Percentiles rank a stretch among this genome's conserved stretches.
Conservation (phyloP, 2,329 filamentous ascomycete genomes). For the Sclerotinia spermophila region DNA sequence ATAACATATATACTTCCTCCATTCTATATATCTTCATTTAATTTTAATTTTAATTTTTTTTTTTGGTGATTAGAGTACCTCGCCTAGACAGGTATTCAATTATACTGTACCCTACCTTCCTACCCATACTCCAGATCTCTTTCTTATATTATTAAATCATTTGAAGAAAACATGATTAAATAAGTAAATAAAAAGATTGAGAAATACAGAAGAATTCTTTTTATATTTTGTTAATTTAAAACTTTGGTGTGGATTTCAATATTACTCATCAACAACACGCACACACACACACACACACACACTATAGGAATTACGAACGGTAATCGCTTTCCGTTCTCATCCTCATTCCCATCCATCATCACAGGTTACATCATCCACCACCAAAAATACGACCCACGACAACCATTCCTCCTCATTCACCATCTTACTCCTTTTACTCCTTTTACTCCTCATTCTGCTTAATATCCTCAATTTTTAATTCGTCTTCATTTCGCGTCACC, state of each 20-base stretch:
- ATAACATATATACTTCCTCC: background rate
- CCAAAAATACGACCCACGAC: background rate
- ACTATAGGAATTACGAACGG: no score
- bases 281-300: background rate
- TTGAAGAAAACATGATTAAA: background rate
- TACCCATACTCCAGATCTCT: background rate
- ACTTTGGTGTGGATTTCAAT: background rate
- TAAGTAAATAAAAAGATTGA: background rate
- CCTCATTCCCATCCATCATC: background rate
- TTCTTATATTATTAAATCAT: background rate
- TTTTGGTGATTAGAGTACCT: background rate
- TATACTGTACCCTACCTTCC: background rate
- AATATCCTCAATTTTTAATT: background rate
- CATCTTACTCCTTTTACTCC: background rate
- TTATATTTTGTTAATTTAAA: background rate
- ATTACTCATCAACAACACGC: conserved; percentile 1
- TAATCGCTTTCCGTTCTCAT: background rate
- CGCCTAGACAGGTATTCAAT: background rate
- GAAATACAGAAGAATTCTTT: background rate
- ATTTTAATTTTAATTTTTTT: no score
- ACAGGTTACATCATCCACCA: background rate
- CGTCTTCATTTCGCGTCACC: background rate
- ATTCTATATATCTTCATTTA: background rate
- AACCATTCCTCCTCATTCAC: background rate
- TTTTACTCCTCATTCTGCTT: background rate